These are phyloP conservation scores for Avena atlantica DNA, from an alignment of 176 grass and related monocot species.

Conservation along the genomic window DNA sequence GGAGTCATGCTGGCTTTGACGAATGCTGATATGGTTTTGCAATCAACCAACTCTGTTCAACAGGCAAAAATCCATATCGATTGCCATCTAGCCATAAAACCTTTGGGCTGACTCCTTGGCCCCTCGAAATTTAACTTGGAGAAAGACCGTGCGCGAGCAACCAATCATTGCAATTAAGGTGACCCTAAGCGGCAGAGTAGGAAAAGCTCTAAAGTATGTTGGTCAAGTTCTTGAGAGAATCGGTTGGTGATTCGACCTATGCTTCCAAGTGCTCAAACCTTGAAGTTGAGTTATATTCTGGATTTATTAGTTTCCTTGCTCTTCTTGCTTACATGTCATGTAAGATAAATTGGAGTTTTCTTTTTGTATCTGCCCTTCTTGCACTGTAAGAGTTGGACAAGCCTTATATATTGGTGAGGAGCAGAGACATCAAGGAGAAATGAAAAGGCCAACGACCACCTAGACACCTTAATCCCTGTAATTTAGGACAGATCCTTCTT, in stretches of 20 bases:
- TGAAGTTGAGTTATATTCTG: constrained; percentile 18
- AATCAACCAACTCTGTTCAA: not conserved
- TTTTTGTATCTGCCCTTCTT: not conserved
- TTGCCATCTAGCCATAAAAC: not conserved
- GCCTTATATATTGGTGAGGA: constrained; percentile 4
- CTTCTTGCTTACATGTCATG: constrained; percentile 18
- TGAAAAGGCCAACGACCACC: not conserved
- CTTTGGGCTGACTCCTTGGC: not conserved
- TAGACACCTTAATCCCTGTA: constrained; percentile 20
- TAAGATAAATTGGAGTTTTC: not conserved
- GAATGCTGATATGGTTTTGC: not conserved
- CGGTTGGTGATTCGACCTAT: not conserved
- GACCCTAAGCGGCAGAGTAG: not conserved
- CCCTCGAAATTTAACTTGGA: not conserved
- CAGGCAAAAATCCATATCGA: constrained; percentile 4
- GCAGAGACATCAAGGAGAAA: not conserved
- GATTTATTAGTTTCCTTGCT: constrained; percentile 26
- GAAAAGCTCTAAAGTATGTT: constrained; percentile 3
- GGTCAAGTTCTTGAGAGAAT: constrained; percentile 17
- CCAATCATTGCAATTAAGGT: constrained; percentile 1
- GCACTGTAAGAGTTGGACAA: constrained; percentile 17
- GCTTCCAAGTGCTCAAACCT: constrained; percentile 11
- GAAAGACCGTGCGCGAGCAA: not conserved
- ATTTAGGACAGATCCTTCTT: not conserved
- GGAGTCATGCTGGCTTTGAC: constrained; percentile 26